A percentile compares a stretch with the other conserved stretches of the same genome.
Conservation (phyloP, 2,329 filamentous ascomycete genomes). For the Nothomitra cinnamomea region DNA sequence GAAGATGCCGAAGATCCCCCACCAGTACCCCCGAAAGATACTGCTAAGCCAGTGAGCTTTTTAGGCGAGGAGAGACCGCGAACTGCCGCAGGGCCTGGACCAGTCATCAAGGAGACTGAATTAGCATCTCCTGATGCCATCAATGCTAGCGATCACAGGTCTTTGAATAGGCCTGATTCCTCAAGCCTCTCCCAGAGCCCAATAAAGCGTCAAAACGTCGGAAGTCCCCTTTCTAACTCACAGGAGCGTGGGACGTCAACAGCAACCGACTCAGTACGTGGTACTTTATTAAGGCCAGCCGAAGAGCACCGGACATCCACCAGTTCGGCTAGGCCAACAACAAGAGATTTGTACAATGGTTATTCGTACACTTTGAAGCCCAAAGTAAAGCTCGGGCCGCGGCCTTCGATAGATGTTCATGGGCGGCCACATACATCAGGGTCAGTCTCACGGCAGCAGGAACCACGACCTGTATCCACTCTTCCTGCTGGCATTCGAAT, state of each 20-base stretch:
- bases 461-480: constrained; percentile 55
- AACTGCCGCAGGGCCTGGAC: neutral
- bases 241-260: neutral
- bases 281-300: constrained; percentile 19
- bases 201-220: neutral
- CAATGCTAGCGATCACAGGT: neutral
- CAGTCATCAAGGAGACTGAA: neutral
- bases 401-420: constrained; percentile 53
- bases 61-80: constrained; percentile 1
- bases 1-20: constrained; percentile 37
- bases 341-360: constrained; percentile 25
- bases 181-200: neutral
- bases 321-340: constrained; percentile 22
- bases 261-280: neutral
- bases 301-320: constrained; percentile 28
- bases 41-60: neutral
- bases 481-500: constrained; percentile 40
- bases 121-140: neutral
- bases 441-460: constrained; percentile 19
- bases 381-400: constrained; percentile 78
- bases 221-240: neutral
- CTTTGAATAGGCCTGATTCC: neutral
- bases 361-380: constrained; percentile 41
- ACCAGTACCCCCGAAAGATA: constrained; percentile 1
- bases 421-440: constrained; percentile 43